These are phyloP conservation scores for Colletotrichum destructivum DNA, from an alignment of 2,329 filamentous ascomycete species.

Conservation along the genomic window DNA sequence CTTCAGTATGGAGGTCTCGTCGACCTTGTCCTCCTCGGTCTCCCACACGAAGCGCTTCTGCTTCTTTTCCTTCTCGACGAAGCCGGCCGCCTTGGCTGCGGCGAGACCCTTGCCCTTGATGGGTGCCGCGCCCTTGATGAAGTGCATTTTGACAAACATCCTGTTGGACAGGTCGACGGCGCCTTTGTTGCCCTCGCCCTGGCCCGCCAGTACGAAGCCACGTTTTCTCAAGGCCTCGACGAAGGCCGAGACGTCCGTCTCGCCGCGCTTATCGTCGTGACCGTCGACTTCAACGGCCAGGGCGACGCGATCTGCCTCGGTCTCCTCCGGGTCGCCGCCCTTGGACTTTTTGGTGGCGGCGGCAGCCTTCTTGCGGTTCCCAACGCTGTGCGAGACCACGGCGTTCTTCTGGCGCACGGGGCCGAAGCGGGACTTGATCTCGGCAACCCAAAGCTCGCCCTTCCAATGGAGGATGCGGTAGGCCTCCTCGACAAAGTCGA, in stretches of 20 bases:
- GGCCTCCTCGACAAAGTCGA: conserved; percentile 95
- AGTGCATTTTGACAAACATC: conserved; percentile 99
- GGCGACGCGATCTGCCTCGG: conserved; percentile 64
- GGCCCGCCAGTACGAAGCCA: conserved; percentile 86
- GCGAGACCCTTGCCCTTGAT: conserved; percentile 81
- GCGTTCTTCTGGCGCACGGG: conserved; percentile 53
- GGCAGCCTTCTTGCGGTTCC: conserved; percentile 71
- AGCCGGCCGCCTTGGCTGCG: conserved; percentile 71
- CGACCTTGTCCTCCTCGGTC: conserved; percentile 67
- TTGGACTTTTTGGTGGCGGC: conserved; percentile 61
- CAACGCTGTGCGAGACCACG: conserved; percentile 78
- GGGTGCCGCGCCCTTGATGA: conserved; percentile 86
- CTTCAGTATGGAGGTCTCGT: conserved; percentile 81
- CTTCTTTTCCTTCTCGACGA: conserved; percentile 60
- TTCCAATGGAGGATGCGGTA: conserved; percentile 93
- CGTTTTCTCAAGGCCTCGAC: conserved; percentile 84
- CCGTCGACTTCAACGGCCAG: conserved; percentile 82
- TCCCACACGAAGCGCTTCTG: conserved; percentile 73
- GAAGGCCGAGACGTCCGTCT: conserved; percentile 91
- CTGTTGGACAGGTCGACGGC: conserved; percentile 89
- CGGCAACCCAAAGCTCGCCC: conserved; percentile 96
- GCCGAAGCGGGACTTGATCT: conserved; percentile 95
- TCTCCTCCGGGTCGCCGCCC: conserved; percentile 53
- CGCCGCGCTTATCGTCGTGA: conserved; percentile 72
- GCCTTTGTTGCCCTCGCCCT: conserved; percentile 56